A percentile compares a stretch with the other conserved stretches of the same genome.
Evolutionary conservation across 768 basidiomycete species (phyloP).

Genomic region (Lyophyllum atratum): DNA sequence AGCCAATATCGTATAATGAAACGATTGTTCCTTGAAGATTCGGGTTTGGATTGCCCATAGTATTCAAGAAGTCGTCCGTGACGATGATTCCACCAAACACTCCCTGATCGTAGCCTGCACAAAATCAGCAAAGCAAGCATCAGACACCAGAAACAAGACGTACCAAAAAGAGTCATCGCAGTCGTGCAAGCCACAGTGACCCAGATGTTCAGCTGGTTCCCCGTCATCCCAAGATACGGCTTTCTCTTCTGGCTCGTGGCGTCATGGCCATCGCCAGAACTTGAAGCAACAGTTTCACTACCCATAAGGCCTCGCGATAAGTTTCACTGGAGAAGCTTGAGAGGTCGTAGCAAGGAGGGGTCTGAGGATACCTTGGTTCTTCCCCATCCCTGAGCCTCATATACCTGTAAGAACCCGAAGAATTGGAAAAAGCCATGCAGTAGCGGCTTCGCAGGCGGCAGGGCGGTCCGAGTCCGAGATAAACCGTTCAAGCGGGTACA

Average conservation of each 20-base stretch:
- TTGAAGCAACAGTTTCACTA: constrained; percentile 1
- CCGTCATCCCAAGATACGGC: constrained; percentile 47
- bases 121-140: not conserved
- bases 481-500: not conserved
- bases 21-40: constrained; percentile 50
- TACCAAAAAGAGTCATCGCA: constrained; percentile 54
- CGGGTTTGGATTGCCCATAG: constrained; percentile 48
- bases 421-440: constrained; percentile 16
- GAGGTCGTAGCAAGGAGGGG: constrained; percentile 2
- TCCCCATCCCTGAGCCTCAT: constrained; percentile 16
- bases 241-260: constrained; percentile 9
- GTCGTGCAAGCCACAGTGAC: constrained; percentile 52
- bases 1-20: constrained; percentile 53
- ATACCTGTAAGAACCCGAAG: constrained; percentile 17
- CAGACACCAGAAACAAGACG: constrained; percentile 3
- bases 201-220: constrained; percentile 45
- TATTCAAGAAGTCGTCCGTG: constrained; percentile 44
- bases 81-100: constrained; percentile 56
- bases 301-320: constrained; percentile 8
- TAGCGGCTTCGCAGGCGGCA: not conserved
- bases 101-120: constrained; percentile 51
- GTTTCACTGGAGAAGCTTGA: constrained; percentile 1
- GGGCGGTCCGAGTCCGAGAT: not conserved
- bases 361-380: constrained; percentile 9
- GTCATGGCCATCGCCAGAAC: not conserved